phyloP scores from a whole-genome alignment of 441 rosid genomes.

The Theobroma grandiflorum region DNA sequence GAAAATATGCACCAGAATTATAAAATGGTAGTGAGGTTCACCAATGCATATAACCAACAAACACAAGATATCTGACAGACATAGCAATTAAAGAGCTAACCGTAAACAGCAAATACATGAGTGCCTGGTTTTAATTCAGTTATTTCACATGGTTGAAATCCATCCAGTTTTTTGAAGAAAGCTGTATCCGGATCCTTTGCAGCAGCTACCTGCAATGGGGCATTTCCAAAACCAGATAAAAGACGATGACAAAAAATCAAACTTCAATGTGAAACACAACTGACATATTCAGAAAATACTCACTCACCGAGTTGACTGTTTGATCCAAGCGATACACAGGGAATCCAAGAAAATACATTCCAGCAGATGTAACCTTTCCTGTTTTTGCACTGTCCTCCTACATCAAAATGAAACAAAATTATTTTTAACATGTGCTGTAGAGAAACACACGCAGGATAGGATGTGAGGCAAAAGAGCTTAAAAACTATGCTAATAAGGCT shows the following conservation, averaged over 20 bases:
- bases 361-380: conserved; percentile 85
- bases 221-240: conserved; percentile 25
- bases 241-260: conserved; percentile 25
- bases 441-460: background rate
- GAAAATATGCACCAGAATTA: conserved; percentile 31
- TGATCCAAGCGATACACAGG: conserved; percentile 90
- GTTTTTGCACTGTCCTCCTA: conserved; percentile 90
- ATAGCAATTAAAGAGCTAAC: conserved; percentile 51
- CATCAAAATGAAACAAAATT: conserved; percentile 19
- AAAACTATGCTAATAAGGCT: background rate
- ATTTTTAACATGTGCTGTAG: background rate
- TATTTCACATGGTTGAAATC: conserved; percentile 94
- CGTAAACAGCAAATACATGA: conserved; percentile 91
- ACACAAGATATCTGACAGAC: conserved; percentile 17
- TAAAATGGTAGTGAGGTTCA: conserved; percentile 24
- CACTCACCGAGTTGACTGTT: conserved; percentile 68
- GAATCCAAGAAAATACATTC: conserved; percentile 96
- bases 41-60: conserved; percentile 27
- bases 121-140: conserved; percentile 84
- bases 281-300: conserved; percentile 19
- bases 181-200: conserved; percentile 91
- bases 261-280: conserved; percentile 16
- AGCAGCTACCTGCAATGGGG: conserved; percentile 61
- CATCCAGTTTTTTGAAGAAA: conserved; percentile 90
- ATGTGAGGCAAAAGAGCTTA: background rate